phyloP scores from a whole-genome alignment of 176 grass and related monocot species.

The Thalia dealbata region DNA sequence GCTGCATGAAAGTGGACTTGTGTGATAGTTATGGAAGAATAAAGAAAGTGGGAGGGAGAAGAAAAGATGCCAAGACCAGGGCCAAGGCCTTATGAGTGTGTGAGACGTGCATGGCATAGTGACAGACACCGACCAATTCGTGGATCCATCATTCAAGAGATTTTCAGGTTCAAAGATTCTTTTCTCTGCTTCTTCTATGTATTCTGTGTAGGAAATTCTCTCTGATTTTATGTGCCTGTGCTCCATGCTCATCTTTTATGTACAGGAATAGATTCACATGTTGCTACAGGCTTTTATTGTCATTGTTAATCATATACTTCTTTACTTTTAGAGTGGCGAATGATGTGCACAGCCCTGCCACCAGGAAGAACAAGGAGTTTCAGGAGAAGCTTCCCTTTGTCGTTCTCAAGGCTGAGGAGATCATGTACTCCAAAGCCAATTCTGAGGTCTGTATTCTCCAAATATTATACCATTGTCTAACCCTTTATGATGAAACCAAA shows the following conservation, averaged over 20 bases:
- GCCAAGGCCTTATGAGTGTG: conserved; percentile 48
- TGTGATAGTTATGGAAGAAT: not conserved
- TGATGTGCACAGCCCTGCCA: conserved; percentile 30
- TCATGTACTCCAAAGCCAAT: conserved; percentile 56
- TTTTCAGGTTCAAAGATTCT: conserved; percentile 22
- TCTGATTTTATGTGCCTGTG: not conserved
- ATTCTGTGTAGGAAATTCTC: not conserved
- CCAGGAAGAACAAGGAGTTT: conserved; percentile 40
- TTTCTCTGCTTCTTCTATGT: not conserved
- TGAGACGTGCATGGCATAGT: conserved; percentile 44
- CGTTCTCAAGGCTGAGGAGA: conserved; percentile 42
- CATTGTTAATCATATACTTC: not conserved
- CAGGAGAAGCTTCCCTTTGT: conserved; percentile 44
- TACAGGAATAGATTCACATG: not conserved
- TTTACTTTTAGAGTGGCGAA: conserved; percentile 29
- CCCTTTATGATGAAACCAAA: not conserved
- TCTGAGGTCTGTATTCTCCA: conserved; percentile 23
- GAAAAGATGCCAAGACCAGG: conserved; percentile 38
- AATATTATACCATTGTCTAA: not conserved
- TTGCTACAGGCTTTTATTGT: not conserved
- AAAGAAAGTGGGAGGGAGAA: not conserved
- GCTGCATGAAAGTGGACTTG: not conserved
- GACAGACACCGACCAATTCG: conserved; percentile 40
- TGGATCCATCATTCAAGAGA: conserved; percentile 39
- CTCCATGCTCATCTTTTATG: not conserved